Conservation (phyloP, 306 rosid species). For the Corylus heterophylla region DNA sequence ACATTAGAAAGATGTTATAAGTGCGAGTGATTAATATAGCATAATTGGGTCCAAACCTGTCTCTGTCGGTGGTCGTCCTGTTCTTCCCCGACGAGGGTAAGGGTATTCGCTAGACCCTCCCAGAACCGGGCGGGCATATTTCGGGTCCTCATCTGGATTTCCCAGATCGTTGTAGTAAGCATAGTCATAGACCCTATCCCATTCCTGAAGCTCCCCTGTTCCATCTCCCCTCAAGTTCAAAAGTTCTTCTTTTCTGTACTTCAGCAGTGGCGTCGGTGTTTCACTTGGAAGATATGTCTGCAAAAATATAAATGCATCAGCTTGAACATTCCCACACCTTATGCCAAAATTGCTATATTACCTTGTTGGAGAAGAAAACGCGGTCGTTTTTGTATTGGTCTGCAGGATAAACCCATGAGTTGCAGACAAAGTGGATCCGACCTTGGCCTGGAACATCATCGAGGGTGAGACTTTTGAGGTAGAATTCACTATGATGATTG, state of each 20-base stretch:
- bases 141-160: conserved; percentile 48
- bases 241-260: conserved; percentile 71
- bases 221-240: conserved; percentile 67
- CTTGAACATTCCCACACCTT: no score
- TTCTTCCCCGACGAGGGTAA: conserved; percentile 84
- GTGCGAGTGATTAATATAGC: no score
- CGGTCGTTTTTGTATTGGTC: conserved; percentile 57
- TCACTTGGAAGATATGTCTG: conserved; percentile 71
- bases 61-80: conserved; percentile 54
- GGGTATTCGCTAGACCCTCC: conserved; percentile 81
- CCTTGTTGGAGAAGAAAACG: conserved; percentile 82
- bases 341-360: conserved; percentile 5
- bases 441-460: conserved; percentile 70
- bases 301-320: not conserved
- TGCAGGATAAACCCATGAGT: conserved; percentile 82
- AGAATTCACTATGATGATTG: conserved; percentile 67
- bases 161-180: conserved; percentile 72
- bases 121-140: conserved; percentile 63
- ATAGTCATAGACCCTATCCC: conserved; percentile 88
- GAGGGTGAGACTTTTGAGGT: conserved; percentile 59
- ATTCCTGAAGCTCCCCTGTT: conserved; percentile 48
- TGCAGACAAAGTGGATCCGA: conserved; percentile 64
- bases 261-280: conserved; percentile 60
- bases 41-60: conserved; percentile 36
- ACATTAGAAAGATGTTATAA: no score